phyloP scores from a whole-genome alignment of 208 protist species.

The Wallacemonas rigidus region DNA sequence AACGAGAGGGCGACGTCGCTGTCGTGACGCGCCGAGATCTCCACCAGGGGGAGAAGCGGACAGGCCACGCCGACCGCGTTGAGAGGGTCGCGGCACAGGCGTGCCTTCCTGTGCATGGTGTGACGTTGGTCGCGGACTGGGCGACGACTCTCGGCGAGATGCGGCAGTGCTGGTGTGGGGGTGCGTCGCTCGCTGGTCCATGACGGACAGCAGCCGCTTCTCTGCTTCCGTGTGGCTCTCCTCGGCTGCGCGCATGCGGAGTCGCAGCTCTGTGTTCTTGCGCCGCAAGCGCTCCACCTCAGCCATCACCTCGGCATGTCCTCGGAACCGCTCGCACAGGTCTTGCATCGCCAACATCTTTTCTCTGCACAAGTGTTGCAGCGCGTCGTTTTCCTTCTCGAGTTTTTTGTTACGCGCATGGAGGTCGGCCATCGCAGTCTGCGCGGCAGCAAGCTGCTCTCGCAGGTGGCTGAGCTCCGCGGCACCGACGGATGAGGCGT shows the following conservation, averaged over 20 bases:
- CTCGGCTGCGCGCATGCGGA: slow-evolving; percentile 42
- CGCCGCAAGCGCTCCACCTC: slow-evolving; percentile 52
- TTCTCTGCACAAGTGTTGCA: slow-evolving; percentile 63
- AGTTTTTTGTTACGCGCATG: slow-evolving; percentile 63
- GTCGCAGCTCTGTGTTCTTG: slow-evolving; percentile 50
- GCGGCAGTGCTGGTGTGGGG: not conserved
- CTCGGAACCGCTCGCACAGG: slow-evolving; percentile 75
- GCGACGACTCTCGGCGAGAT: not conserved
- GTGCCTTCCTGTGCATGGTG: no score
- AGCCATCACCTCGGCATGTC: slow-evolving; percentile 34
- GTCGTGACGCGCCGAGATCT: not conserved
- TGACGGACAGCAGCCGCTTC: not conserved
- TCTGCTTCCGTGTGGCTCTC: slow-evolving; percentile 28
- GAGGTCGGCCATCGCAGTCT: slow-evolving; percentile 14
- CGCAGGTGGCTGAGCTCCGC: slow-evolving; percentile 5
- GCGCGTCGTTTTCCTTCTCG: slow-evolving; percentile 56
- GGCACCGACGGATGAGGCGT: not conserved
- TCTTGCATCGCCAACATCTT: slow-evolving; percentile 89
- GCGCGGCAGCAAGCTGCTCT: slow-evolving; percentile 24
- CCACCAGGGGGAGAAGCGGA: no score
- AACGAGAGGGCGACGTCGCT: slow-evolving; percentile 19
- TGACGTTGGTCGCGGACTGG: not conserved
- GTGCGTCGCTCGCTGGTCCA: not conserved
- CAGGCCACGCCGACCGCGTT: no score
- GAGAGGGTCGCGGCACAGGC: no score